These are phyloP conservation scores for Pseudopyricularia javanii DNA, from an alignment of 2,329 filamentous ascomycete species.

Conservation along the genomic window DNA sequence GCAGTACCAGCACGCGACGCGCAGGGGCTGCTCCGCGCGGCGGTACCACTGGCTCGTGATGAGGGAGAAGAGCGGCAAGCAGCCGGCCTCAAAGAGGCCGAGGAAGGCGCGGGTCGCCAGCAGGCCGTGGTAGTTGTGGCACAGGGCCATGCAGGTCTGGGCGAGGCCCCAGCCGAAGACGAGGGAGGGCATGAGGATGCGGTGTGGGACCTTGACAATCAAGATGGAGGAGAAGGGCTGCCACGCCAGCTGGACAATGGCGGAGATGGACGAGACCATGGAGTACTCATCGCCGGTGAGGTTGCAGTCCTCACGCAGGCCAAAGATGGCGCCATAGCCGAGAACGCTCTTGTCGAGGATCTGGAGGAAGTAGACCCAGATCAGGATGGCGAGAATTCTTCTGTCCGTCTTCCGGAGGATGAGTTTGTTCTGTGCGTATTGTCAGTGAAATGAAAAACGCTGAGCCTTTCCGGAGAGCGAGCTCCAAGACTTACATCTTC, in stretches of 20 bases:
- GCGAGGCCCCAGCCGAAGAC: constrained; percentile 31
- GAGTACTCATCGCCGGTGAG: constrained; percentile 43
- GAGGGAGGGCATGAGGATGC: constrained; percentile 41
- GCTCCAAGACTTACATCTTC: not conserved
- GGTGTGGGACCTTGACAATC: constrained; percentile 48
- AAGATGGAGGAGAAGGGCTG: constrained; percentile 46
- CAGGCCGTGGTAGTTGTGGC: constrained; percentile 13
- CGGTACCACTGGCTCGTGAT: constrained; percentile 36
- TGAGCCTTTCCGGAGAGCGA: not conserved
- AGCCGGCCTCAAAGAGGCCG: constrained; percentile 21
- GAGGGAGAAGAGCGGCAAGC: constrained; percentile 31
- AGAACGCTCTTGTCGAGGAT: constrained; percentile 48
- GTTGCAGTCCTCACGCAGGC: constrained; percentile 33
- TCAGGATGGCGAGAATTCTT: constrained; percentile 39
- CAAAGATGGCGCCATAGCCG: constrained; percentile 45
- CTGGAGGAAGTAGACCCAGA: constrained; percentile 48
- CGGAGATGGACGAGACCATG: constrained; percentile 41
- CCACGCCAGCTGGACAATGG: constrained; percentile 49
- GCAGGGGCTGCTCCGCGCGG: constrained; percentile 44
- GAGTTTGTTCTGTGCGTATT: constrained; percentile 29
- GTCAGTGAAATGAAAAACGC: not conserved
- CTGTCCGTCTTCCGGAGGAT: constrained; percentile 51
- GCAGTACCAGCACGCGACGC: constrained; percentile 55
- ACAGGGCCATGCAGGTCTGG: constrained; percentile 21
- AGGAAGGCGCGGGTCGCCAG: constrained; percentile 18